Conservation (phyloP, 495 filamentous ascomycete genomes). For the Penicillium goetzii region DNA sequence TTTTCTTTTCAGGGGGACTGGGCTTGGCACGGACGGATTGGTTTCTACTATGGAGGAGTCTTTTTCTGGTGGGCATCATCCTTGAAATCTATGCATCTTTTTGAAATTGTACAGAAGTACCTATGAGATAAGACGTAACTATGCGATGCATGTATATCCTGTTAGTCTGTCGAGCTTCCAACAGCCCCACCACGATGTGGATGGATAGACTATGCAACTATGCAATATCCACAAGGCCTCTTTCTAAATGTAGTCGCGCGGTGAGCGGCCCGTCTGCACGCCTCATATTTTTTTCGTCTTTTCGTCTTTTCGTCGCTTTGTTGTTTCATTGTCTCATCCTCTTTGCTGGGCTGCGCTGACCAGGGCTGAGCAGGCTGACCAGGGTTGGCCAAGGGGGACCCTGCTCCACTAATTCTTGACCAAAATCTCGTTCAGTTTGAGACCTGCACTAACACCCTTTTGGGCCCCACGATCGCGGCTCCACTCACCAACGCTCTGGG, state of each 20-base stretch:
- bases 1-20: slow-evolving; percentile 7
- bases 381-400: not conserved
- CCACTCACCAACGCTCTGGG: slow-evolving; percentile 30
- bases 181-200: not conserved
- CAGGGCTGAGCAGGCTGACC: not conserved
- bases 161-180: slow-evolving; percentile 2
- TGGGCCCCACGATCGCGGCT: slow-evolving; percentile 14
- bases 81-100: slow-evolving; percentile 12
- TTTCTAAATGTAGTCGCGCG: slow-evolving; percentile 7
- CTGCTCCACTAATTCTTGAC: not conserved
- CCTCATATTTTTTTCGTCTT: not conserved
- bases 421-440: not conserved
- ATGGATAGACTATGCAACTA: not conserved
- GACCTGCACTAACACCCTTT: not conserved
- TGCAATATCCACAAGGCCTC: not conserved
- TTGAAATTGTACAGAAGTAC: slow-evolving; percentile 13
- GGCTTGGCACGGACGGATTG: slow-evolving; percentile 11
- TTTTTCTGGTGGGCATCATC: slow-evolving; percentile 3
- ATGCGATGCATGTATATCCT: not conserved
- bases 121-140: slow-evolving; percentile 1
- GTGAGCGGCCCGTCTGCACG: slow-evolving; percentile 39
- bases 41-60: not conserved
- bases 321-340: not conserved
- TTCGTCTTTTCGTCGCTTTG: not conserved
- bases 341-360: not conserved